These are phyloP conservation scores for Pyricularia sp. DNA, from an alignment of 2,329 filamentous ascomycete species.

Conservation along the genomic window DNA sequence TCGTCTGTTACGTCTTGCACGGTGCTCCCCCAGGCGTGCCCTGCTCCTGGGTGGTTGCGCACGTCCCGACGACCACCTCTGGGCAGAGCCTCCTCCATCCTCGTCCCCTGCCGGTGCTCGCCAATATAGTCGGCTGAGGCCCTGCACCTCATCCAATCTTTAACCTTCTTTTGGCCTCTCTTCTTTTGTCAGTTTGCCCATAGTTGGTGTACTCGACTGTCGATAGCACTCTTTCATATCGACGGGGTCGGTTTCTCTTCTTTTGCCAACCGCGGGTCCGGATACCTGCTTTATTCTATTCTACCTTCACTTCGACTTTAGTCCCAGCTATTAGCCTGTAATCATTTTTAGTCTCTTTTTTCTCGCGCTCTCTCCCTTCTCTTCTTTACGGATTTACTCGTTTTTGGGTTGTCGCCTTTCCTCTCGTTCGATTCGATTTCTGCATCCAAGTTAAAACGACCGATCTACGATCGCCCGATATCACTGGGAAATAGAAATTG, in stretches of 20 bases:
- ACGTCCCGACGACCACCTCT: slow-evolving; percentile 13
- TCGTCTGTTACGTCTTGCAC: slow-evolving; percentile 28
- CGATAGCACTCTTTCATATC: slow-evolving; percentile 45
- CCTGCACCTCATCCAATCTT: slow-evolving; percentile 14
- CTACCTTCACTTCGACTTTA: slow-evolving; percentile 15
- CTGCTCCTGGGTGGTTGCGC: slow-evolving; percentile 25
- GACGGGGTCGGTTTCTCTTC: slow-evolving; percentile 18
- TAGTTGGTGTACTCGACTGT: slow-evolving; percentile 41
- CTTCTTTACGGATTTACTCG: slow-evolving; percentile 8
- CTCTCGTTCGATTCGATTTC: slow-evolving; percentile 7
- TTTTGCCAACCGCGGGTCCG: slow-evolving; percentile 39
- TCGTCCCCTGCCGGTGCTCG: slow-evolving; percentile 10
- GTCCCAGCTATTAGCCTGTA: slow-evolving; percentile 14
- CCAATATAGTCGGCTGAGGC: slow-evolving; percentile 20
- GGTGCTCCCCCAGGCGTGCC: slow-evolving; percentile 15
- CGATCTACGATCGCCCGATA: background rate
- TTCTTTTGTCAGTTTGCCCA: slow-evolving; percentile 22
- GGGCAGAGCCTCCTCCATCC: slow-evolving; percentile 10
- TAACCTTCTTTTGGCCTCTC: slow-evolving; percentile 14
- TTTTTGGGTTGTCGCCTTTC: slow-evolving; percentile 5
- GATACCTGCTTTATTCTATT: slow-evolving; percentile 31
- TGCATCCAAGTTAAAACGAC: background rate
- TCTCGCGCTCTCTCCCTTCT: slow-evolving; percentile 13
- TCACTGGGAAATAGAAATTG: background rate
- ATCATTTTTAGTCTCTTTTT: slow-evolving; percentile 9